These are phyloP conservation scores for Orbilia oligospora DNA, from an alignment of 2,329 filamentous ascomycete species.

Conservation along the genomic window DNA sequence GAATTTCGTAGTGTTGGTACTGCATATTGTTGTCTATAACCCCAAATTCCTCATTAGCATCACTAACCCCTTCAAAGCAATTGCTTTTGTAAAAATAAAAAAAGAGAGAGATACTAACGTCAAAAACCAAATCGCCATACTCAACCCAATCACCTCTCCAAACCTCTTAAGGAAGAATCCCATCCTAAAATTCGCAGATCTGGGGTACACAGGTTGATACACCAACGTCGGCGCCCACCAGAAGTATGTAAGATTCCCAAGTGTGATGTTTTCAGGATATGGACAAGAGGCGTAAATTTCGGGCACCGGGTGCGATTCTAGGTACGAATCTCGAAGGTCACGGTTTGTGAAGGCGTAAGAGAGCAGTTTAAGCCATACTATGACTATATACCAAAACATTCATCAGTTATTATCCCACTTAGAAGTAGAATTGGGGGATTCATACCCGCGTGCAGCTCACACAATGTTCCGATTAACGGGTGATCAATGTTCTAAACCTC, in stretches of 20 bases:
- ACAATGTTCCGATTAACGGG: slow-evolving; percentile 90
- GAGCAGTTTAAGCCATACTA: slow-evolving; percentile 95
- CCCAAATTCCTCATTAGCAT: not conserved
- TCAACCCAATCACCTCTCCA: slow-evolving; percentile 81
- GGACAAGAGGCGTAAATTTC: slow-evolving; percentile 85
- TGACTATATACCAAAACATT: slow-evolving; percentile 70
- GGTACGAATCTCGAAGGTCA: slow-evolving; percentile 89
- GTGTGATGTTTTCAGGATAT: slow-evolving; percentile 91
- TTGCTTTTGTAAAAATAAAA: no score
- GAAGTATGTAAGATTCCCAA: slow-evolving; percentile 91
- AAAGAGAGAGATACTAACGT: slow-evolving; percentile 69
- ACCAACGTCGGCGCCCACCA: slow-evolving; percentile 98
- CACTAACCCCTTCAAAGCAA: not conserved
- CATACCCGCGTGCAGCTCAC: slow-evolving; percentile 81
- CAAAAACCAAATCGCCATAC: slow-evolving; percentile 94
- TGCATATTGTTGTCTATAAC: slow-evolving; percentile 81
- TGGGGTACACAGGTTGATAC: slow-evolving; percentile 96
- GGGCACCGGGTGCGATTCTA: slow-evolving; percentile 81
- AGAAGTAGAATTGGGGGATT: not conserved
- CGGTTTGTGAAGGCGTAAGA: slow-evolving; percentile 98
- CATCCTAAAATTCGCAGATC: slow-evolving; percentile 86
- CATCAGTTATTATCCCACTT: not conserved
- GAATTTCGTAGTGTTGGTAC: slow-evolving; percentile 91
- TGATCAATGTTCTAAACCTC: slow-evolving; percentile 80
- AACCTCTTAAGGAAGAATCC: slow-evolving; percentile 86